These are phyloP conservation scores for Lipomyces orientalis DNA, from an alignment of 805 yeast genomes.

Conservation along the genomic window DNA sequence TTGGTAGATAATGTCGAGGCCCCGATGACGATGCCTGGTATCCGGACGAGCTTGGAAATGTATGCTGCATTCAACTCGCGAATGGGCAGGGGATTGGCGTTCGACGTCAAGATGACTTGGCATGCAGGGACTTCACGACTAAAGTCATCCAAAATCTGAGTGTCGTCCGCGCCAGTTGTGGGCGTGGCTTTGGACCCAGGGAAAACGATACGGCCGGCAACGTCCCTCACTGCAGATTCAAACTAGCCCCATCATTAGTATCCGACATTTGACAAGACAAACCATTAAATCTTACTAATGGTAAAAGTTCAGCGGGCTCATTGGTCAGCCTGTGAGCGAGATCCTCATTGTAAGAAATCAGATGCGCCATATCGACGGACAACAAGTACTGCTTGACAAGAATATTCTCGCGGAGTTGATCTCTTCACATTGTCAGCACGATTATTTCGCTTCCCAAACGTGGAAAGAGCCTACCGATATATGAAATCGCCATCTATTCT, in stretches of 20 bases:
- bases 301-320: slow-evolving; percentile 60
- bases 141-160: slow-evolving; percentile 50
- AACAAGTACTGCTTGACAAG: slow-evolving; percentile 74
- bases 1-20: slow-evolving; percentile 87
- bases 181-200: slow-evolving; percentile 35
- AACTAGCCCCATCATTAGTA: slow-evolving; percentile 20
- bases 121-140: slow-evolving; percentile 72
- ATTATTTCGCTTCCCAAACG: neutral
- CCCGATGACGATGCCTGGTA: slow-evolving; percentile 91
- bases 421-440: slow-evolving; percentile 51
- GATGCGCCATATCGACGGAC: slow-evolving; percentile 79
- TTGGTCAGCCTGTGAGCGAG: slow-evolving; percentile 81
- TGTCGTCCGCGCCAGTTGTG: slow-evolving; percentile 30
- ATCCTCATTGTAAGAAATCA: slow-evolving; percentile 87
- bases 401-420: slow-evolving; percentile 86
- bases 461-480: slow-evolving; percentile 53
- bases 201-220: slow-evolving; percentile 69
- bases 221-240: slow-evolving; percentile 52
- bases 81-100: slow-evolving; percentile 72
- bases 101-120: slow-evolving; percentile 77
- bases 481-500: slow-evolving; percentile 80
- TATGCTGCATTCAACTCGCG: slow-evolving; percentile 85
- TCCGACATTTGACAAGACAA: neutral
- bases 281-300: slow-evolving; percentile 57
- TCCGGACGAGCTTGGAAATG: slow-evolving; percentile 85